These are phyloP conservation scores for Coemansia brasiliensis DNA, from an alignment of 192 early-diverging fungal genomes.

Conservation along the genomic window DNA sequence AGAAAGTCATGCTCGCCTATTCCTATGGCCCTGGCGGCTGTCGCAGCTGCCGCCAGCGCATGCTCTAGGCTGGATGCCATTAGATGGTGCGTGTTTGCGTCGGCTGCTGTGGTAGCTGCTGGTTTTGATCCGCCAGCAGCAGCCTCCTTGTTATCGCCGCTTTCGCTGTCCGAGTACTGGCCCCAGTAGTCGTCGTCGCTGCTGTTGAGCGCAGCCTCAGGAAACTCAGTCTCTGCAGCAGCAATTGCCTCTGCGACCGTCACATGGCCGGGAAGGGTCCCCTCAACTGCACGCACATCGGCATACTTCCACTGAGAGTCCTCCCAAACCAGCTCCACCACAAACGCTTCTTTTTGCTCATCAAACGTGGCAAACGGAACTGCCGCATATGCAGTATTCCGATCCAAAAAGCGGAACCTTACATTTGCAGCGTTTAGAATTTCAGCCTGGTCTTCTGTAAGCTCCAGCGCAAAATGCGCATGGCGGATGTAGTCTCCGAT, in stretches of 20 bases:
- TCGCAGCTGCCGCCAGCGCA: conserved; percentile 26
- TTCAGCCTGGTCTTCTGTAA: conserved; percentile 45
- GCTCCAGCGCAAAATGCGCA: conserved; percentile 32
- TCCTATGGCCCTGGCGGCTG: conserved; percentile 17
- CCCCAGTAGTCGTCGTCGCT: conserved; percentile 33
- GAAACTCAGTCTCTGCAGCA: neutral
- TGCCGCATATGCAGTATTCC: conserved; percentile 12
- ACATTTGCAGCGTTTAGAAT: conserved; percentile 14
- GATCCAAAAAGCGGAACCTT: conserved; percentile 8
- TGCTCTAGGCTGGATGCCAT: conserved; percentile 11
- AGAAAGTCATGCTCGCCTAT: conserved; percentile 29
- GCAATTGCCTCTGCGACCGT: conserved; percentile 7
- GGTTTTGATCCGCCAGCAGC: neutral
- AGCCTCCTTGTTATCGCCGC: conserved; percentile 4
- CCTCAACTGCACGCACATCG: neutral
- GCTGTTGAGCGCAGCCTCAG: neutral
- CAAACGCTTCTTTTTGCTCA: neutral
- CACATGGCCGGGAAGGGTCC: neutral
- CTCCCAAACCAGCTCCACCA: conserved; percentile 30
- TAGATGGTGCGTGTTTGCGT: neutral
- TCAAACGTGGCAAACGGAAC: conserved; percentile 25
- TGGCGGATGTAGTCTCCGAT: conserved; percentile 36
- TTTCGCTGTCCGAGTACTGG: conserved; percentile 8
- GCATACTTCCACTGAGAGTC: conserved; percentile 29
- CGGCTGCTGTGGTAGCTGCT: neutral